These are phyloP conservation scores for Bipolaris cookei DNA, from an alignment of 2,329 filamentous ascomycete species.

Conservation along the genomic window DNA sequence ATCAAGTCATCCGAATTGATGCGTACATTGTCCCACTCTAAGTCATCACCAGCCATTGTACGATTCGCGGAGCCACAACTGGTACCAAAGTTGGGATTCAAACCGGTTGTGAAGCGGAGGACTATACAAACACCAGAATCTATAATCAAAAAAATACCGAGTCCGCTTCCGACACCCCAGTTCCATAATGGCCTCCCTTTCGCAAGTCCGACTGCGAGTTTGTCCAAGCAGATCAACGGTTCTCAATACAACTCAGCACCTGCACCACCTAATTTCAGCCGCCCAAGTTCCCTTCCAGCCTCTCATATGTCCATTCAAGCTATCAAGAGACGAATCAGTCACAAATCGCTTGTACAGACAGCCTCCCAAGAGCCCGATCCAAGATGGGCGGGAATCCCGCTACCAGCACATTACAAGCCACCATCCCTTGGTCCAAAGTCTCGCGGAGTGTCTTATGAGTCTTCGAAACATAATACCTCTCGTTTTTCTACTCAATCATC, in stretches of 20 bases:
- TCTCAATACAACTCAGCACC: constrained; percentile 10
- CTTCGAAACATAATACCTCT: constrained; percentile 14
- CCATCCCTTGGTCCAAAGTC: constrained; percentile 16
- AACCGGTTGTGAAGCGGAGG: constrained; percentile 6
- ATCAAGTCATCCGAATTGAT: constrained; percentile 29
- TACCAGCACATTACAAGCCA: constrained; percentile 25
- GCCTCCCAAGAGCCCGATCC: constrained; percentile 15
- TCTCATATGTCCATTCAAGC: constrained; percentile 9
- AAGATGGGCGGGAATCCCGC: constrained; percentile 24
- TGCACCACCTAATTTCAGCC: constrained; percentile 9
- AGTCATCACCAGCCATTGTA: constrained; percentile 31
- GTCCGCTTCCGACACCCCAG: constrained; percentile 11
- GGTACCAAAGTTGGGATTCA: constrained; percentile 11
- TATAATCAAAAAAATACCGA: constrained; percentile 14
- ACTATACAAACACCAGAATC: constrained; percentile 8
- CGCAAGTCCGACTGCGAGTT: constrained; percentile 7
- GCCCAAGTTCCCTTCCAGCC: constrained; percentile 12
- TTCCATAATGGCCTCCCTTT: constrained; percentile 12
- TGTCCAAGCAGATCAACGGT: constrained; percentile 13
- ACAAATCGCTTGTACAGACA: constrained; percentile 20
- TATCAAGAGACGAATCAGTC: constrained; percentile 12
- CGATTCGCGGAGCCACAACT: constrained; percentile 33
- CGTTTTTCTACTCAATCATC: constrained; percentile 25
- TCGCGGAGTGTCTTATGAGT: constrained; percentile 32
- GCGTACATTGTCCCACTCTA: constrained; percentile 15